Evolutionary conservation across 805 yeast genomes (phyloP), one percentile per base, ranked within the genome.

Genomic region (Kodamaea kakaduensis): DNA sequence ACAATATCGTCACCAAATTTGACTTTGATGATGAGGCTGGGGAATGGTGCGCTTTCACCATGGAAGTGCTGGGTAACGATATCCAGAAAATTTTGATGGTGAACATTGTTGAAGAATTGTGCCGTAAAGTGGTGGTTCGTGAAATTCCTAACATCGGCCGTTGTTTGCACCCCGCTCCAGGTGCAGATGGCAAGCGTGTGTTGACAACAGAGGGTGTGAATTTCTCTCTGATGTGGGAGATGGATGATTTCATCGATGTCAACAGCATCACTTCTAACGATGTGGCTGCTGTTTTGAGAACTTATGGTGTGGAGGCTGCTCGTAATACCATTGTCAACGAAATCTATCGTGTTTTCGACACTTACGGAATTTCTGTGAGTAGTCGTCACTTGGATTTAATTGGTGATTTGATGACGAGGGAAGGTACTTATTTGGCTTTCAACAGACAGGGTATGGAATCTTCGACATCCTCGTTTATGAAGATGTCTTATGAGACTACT

Each of bases 331-430:
- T 93, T 68, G 97, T 88, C 19, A 82, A 86, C 53, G 99, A 93
- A 72, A 85, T 93, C 59, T 84, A 85, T 65, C 84, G 86, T 51
- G 99, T 93, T 51, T 93, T 93, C 77, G 86, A 87, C 42, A 88
- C 94, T 36, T 93, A 93, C 64, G 97, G 97, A 52, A 93, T 93
- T 56, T 69, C 88, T 41, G 98, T 93, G 41, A 83, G 93, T 38
- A 69, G 78, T 36, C 86, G 98, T 61, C 99, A 93, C 69, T 78
- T 93, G 66, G 98, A 93, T 58, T 77, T 93, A 59, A 82, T 93
- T 61, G 99, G 95, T 46, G 99, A 93, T 63, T 85, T 86, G 87
- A 93, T 93, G 99, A 93, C 99, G 4, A 80, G 98, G 64, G 97
- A 93, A 64, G 99, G 99, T 54, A 77, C 94, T 2, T 93, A 89